Base-by-base conservation (phyloP, 192 early-diverging fungal species). In the Coemansia aciculifera region DNA sequence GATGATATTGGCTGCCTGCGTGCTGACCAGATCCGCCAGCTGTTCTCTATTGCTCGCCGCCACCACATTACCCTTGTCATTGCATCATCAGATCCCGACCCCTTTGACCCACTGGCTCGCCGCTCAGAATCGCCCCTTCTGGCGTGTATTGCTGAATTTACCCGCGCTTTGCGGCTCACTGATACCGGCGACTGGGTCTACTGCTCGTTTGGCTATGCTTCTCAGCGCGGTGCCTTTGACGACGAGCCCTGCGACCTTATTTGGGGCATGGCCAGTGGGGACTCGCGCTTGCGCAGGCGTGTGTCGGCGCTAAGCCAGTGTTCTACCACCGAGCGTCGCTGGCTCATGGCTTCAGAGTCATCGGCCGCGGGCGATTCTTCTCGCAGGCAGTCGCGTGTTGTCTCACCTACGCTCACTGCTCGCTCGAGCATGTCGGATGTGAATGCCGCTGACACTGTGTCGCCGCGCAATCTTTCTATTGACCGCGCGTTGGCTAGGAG, bases 301-400 rank as follows among this genome's bases (percentile, higher is more conserved):
- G 66, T 74, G 13, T 81, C 79, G 38, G 70, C 79, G 27, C 68
- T 81, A 37, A 81, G 79, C 64, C 79, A 81, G 71, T 81, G 79
- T 65, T 76, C 79, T 27, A 81, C 79, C 4, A 81, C 79, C 10
- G 79, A 81, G 71, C 70, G 79, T 31, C 79, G 70, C 61, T 81
- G 79, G 79, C 71, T 72, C 48, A 63, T 56, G 64, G 64, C 75
- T 5, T 57, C 75, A n/a, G 69, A 77, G 44, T 64, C 40, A 12
- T 43, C 73, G 21, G 40, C 46, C 34, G 54, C 29, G 10, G 64
- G 51, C 2, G 34, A 49, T 36, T 54, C 37, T n/a, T 71, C 69
- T 21, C 78, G 78, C 39, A 74, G 78, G 37, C 78, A 73, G 49
- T 81, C 78, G 44, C 62, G 62, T 7, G 59, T 61, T 2, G 51